phyloP scores from a whole-genome alignment of 257 asterid species.

The Anisodus tanguticus region DNA sequence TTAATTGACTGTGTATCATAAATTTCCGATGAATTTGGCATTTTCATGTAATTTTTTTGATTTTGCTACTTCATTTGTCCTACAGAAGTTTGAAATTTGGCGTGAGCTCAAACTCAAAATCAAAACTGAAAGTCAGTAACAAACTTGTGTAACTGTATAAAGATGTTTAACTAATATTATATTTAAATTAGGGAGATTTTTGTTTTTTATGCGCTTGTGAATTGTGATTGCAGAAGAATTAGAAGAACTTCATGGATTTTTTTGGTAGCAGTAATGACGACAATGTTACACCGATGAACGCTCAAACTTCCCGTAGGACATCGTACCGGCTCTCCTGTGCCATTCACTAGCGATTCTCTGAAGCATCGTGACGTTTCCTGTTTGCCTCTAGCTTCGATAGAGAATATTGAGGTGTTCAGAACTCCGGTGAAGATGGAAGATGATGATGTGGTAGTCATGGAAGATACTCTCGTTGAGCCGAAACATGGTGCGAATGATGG shows the following conservation, averaged over 20 bases:
- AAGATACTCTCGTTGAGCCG: constrained; percentile 65
- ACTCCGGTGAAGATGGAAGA: constrained; percentile 61
- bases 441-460: constrained; percentile 82
- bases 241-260: constrained; percentile 48
- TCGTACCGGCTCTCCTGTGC: constrained; percentile 5
- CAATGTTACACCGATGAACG: constrained; percentile 42
- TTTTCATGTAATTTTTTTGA: not conserved
- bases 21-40: not conserved
- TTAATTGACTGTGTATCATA: not conserved
- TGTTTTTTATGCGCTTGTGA: not conserved
- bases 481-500: constrained; percentile 16
- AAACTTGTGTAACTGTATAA: not conserved
- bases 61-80: not conserved
- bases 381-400: constrained; percentile 37
- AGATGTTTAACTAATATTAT: not conserved
- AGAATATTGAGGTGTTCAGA: constrained; percentile 36
- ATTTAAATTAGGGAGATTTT: not conserved
- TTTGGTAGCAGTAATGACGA: constrained; percentile 41
- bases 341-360: constrained; percentile 13
- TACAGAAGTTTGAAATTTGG: no score
- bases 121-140: not conserved
- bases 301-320: constrained; percentile 45
- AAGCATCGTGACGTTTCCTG: constrained; percentile 23
- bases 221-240: constrained; percentile 40
- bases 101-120: no score